Conservation (phyloP, 139 green algal genomes). For the Dunaliella primolecta region DNA sequence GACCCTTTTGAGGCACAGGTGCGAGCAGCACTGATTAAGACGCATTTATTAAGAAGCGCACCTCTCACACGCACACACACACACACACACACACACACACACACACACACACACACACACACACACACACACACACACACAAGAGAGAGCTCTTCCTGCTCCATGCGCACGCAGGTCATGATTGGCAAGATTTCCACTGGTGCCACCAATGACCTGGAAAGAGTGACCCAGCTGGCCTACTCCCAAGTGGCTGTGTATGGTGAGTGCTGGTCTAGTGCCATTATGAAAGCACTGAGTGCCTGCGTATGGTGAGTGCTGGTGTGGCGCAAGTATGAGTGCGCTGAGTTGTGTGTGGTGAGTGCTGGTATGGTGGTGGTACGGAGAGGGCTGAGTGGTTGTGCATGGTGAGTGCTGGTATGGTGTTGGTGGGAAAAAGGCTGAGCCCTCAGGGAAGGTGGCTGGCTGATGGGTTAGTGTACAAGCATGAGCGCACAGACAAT, state of each 20-base stretch:
- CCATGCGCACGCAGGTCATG: slow-evolving; percentile 75
- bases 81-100: too few species aligned
- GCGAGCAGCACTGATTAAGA: too few species aligned
- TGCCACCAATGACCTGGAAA: slow-evolving; percentile 98
- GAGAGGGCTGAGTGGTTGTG: neutral
- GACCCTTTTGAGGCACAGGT: too few species aligned
- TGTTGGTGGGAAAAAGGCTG: neutral
- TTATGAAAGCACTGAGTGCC: too few species aligned
- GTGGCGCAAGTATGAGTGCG: too few species aligned
- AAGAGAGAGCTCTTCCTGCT: too few species aligned
- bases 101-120: neutral
- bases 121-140: neutral
- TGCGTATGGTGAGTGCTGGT: too few species aligned
- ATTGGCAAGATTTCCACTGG: slow-evolving; percentile 95
- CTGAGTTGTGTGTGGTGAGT: neutral
- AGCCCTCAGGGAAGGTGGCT: neutral
- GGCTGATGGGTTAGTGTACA: too few species aligned
- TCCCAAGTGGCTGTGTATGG: slow-evolving; percentile 49
- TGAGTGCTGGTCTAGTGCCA: slow-evolving; percentile 16
- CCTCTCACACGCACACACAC: too few species aligned
- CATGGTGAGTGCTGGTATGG: neutral
- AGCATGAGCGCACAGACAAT: too few species aligned
- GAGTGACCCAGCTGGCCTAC: slow-evolving; percentile 96
- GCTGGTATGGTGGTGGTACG: neutral
- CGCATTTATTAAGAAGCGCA: too few species aligned